These are phyloP conservation scores for Russula dissimulans DNA, from an alignment of 768 basidiomycete species.

Conservation along the genomic window DNA sequence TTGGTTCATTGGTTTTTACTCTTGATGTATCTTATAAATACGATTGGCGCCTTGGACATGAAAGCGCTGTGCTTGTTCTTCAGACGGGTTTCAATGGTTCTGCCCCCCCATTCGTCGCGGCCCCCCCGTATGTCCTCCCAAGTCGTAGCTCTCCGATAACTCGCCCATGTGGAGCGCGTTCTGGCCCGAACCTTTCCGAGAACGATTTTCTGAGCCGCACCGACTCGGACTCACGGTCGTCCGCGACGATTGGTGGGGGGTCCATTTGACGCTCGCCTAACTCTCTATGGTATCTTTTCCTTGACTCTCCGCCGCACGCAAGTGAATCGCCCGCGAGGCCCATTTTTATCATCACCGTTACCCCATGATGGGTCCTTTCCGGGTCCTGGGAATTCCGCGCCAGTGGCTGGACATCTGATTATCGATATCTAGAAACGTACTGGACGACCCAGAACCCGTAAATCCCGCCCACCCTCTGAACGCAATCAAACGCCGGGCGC, in stretches of 20 bases:
- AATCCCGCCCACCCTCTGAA: too few relatives aligned
- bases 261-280: neutral
- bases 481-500: too few relatives aligned
- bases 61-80: neutral
- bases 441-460: too few relatives aligned
- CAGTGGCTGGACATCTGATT: too few relatives aligned
- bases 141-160: neutral
- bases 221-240: neutral
- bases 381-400: too few relatives aligned
- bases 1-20: neutral
- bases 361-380: too few relatives aligned
- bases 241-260: neutral
- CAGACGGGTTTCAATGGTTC: neutral
- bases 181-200: neutral
- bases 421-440: too few relatives aligned
- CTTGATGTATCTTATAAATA: too few relatives aligned
- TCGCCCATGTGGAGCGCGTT: neutral
- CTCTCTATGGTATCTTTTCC: neutral
- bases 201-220: neutral
- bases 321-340: constrained; percentile 1
- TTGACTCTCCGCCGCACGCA: neutral
- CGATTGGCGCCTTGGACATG: neutral
- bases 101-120: neutral
- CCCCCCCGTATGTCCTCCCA: neutral
- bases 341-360: constrained; percentile 4